Percentiles rank a stretch among this genome's conserved stretches.
These are phyloP conservation scores for Chrysanthemum seticuspe DNA, from an alignment of 129 eudicot species.

Conservation along the genomic window DNA sequence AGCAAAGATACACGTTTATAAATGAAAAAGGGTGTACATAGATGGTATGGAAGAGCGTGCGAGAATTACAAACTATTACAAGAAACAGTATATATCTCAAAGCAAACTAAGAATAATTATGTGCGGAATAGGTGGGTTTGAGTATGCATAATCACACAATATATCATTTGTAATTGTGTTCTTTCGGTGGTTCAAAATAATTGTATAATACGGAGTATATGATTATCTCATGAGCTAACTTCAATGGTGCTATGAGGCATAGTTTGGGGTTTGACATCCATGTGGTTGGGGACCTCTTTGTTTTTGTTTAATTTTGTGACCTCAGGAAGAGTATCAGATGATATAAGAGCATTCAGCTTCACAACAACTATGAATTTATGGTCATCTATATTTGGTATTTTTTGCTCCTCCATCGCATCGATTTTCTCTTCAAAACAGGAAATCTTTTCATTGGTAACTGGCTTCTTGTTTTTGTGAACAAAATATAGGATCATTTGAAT, in stretches of 20 bases:
- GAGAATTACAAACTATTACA: background rate
- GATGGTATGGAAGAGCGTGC: background rate
- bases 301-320: background rate
- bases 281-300: background rate
- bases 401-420: conserved; percentile 23
- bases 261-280: background rate
- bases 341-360: background rate
- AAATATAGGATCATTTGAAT: conserved; percentile 64
- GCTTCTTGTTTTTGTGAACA: conserved; percentile 48
- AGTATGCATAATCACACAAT: background rate
- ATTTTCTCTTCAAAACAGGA: background rate
- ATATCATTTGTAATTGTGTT: background rate
- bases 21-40: background rate
- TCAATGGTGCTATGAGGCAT: background rate
- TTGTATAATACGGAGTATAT: background rate
- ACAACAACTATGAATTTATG: background rate
- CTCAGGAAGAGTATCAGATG: background rate
- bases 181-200: background rate
- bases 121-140: background rate
- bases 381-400: conserved; percentile 14
- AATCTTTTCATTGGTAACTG: conserved; percentile 17
- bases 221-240: background rate
- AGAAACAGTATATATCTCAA: background rate
- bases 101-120: background rate
- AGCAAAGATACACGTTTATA: background rate